A percentile compares a stretch with the other conserved stretches of the same genome.
Evolutionary conservation across 805 yeast species (phyloP).

Genomic region (Sugiyamaella marilandica): DNA sequence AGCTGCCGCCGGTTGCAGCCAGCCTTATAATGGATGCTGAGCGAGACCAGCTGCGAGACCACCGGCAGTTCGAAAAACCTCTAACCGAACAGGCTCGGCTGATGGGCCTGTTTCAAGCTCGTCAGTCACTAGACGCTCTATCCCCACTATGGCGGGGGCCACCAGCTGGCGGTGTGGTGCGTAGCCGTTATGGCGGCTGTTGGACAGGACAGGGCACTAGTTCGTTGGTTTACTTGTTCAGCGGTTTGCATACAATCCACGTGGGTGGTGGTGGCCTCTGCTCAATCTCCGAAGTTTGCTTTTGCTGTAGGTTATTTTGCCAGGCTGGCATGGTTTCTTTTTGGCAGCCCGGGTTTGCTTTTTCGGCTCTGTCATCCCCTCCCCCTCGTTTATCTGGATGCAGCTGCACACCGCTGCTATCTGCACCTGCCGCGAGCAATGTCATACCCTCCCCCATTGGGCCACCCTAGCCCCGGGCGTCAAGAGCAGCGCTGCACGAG

Average conservation of each 20-base stretch:
- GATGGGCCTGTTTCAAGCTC: no score
- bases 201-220: no score
- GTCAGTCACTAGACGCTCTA: no score
- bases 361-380: background rate
- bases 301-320: background rate
- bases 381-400: slow-evolving; percentile 1
- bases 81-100: no score
- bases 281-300: background rate
- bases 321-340: background rate
- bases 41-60: no score
- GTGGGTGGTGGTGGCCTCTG: background rate
- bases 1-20: no score
- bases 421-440: background rate
- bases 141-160: no score
- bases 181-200: no score
- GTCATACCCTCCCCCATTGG: background rate
- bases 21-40: no score
- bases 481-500: background rate
- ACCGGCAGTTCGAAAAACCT: no score
- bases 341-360: background rate
- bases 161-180: no score
- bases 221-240: no score
- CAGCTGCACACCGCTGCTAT: background rate
- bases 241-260: background rate
- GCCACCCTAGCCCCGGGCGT: background rate